Evolutionary conservation across 768 basidiomycete genomes (phyloP), one percentile per base, ranked within the genome.

Genomic region (Tephrocybe sp.): DNA sequence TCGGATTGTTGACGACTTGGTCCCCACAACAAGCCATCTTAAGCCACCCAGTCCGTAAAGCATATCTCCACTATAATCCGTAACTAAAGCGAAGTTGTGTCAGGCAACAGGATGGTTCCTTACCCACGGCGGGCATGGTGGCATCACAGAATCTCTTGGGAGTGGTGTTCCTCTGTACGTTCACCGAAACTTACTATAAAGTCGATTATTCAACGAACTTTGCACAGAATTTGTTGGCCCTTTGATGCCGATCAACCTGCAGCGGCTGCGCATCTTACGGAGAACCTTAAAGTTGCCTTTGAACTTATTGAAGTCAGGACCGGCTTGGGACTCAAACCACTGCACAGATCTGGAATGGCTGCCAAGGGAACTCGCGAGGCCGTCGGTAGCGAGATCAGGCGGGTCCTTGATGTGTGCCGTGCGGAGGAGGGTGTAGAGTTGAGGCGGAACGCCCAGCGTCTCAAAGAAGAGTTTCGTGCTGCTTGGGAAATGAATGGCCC

Each of bases 91-190:
- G 16, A 36, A 12, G 3, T 21, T 27, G 19, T 15, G 25, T 25
- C 22, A 60, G 60, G 60, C 51, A 8, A 64, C 60, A 27, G 62
- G 62, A 4, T 64, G 58, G 58, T 60, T 60, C 35, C 19, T 64
- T 25, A 55, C 44, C 1, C 62, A 62, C 27, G 47, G 60, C 9
- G 62, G 62, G 31, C 58, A 61, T 18, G 58, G 56, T 3, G 47
- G 56, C n/a, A 40, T 64, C 18, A 54, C 48, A n/a, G 62, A 64
- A 42, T 50, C 62, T 11, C 47, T 64, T 9, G 28, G 22, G 6
- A 43, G 53, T 26, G 62, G 62, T 24, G 38, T 60, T 11, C 59
- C 62, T 2, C n/a, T 64, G 62, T 62, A 50, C 41, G 55, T 47
- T 13, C 5, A 19, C 21, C 22, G 16, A 26, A 7, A 16, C 8